A percentile compares a stretch with the other conserved stretches of the same genome.
Conservation (phyloP, 768 basidiomycete genomes). For the Xerocomus brunneocitrinus region DNA sequence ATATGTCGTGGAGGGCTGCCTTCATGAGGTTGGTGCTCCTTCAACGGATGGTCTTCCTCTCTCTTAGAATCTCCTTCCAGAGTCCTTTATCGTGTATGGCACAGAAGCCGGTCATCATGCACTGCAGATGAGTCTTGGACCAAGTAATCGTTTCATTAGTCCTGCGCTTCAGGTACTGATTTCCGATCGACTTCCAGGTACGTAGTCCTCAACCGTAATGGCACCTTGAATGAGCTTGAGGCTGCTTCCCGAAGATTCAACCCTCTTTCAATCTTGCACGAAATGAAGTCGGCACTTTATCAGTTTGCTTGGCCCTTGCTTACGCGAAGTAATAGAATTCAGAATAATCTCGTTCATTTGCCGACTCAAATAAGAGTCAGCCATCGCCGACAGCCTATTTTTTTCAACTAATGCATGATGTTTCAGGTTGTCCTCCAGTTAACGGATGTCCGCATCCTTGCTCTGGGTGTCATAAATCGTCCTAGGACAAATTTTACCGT, state of each 20-base stretch:
- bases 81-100: conserved; percentile 60
- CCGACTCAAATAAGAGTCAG: conserved; percentile 63
- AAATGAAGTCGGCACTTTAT: conserved; percentile 58
- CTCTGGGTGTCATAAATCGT: conserved; percentile 59
- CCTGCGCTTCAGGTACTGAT: not conserved
- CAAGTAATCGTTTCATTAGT: conserved; percentile 42
- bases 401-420: conserved; percentile 6
- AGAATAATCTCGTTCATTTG: conserved; percentile 63
- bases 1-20: conserved; percentile 56
- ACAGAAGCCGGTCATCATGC: conserved; percentile 63
- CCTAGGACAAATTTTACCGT: conserved; percentile 53
- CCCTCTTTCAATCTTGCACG: conserved; percentile 62
- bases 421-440: conserved; percentile 63
- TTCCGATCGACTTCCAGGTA: conserved; percentile 42
- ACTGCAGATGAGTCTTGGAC: conserved; percentile 83
- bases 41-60: not conserved
- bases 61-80: conserved; percentile 33
- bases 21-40: conserved; percentile 55
- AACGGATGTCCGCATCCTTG: conserved; percentile 67
- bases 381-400: conserved; percentile 8
- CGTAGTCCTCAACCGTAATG: conserved; percentile 70
- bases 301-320: not conserved
- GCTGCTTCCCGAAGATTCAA: conserved; percentile 64
- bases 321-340: conserved; percentile 42
- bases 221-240: conserved; percentile 68